phyloP scores from a whole-genome alignment of 495 filamentous ascomycete species.

The Hamigera avellanea region DNA sequence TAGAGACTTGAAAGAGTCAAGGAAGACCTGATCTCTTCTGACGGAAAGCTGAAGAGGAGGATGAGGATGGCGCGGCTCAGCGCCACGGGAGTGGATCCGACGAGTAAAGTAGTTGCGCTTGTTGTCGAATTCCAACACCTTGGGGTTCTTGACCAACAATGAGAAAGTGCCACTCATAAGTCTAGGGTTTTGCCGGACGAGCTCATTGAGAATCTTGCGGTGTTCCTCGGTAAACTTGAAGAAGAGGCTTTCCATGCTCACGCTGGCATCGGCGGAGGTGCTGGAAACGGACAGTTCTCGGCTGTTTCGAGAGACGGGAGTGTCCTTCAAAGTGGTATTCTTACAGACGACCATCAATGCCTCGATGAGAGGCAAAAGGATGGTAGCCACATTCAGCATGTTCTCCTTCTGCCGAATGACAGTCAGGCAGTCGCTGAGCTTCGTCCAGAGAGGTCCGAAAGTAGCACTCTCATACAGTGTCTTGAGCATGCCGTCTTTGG shows the following conservation, averaged over 20 bases:
- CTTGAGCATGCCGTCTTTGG: conserved; percentile 67
- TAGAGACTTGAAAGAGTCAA: conserved; percentile 92
- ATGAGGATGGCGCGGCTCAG: conserved; percentile 52
- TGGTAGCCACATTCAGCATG: conserved; percentile 92
- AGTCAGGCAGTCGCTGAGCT: conserved; percentile 81
- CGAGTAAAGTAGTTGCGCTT: conserved; percentile 99
- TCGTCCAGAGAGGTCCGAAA: conserved; percentile 83
- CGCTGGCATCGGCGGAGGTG: conserved; percentile 55
- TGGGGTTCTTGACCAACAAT: conserved; percentile 92
- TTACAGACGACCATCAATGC: conserved; percentile 99
- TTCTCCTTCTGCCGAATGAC: conserved; percentile 85
- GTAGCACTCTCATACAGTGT: conserved; percentile 82
- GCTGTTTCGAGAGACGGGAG: conserved; percentile 41
- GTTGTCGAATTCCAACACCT: conserved; percentile 98
- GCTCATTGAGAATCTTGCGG: conserved; percentile 94
- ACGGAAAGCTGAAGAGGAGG: conserved; percentile 79
- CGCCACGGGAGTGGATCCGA: conserved; percentile 67
- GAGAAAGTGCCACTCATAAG: conserved; percentile 98
- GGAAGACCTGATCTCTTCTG: conserved; percentile 91
- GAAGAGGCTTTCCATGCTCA: conserved; percentile 81
- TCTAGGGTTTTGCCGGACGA: conserved; percentile 91
- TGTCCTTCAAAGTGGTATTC: conserved; percentile 74
- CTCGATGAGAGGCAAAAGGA: conserved; percentile 87
- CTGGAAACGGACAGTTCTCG: conserved; percentile 67
- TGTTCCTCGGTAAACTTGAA: conserved; percentile 98